Conservation (phyloP, 805 yeast species). For the Zygosaccharomyces rouxii region DNA sequence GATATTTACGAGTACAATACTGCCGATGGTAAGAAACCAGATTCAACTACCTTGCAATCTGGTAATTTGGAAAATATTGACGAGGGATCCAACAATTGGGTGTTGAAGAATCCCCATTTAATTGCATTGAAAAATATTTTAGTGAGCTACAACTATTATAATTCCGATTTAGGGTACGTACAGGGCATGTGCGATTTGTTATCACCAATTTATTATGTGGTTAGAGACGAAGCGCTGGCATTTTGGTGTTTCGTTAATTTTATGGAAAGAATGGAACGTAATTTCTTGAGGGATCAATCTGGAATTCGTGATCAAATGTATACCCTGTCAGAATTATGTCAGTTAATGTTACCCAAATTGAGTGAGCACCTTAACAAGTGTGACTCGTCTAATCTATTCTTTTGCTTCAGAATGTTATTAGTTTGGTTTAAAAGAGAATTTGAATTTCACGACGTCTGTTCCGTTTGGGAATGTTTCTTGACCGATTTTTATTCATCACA, state of each 20-base stretch:
- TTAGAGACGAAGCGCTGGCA: slow-evolving; percentile 68
- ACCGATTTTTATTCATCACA: slow-evolving; percentile 85
- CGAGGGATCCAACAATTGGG: slow-evolving; percentile 46
- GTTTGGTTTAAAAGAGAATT: slow-evolving; percentile 96
- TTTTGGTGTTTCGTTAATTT: slow-evolving; percentile 86
- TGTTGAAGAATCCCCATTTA: slow-evolving; percentile 72
- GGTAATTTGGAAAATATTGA: slow-evolving; percentile 29
- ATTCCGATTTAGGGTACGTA: slow-evolving; percentile 83
- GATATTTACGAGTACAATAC: slow-evolving; percentile 50
- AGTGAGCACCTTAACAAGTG: slow-evolving; percentile 80
- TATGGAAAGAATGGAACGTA: slow-evolving; percentile 94
- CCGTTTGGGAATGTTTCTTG: slow-evolving; percentile 90
- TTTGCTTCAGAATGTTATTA: slow-evolving; percentile 89
- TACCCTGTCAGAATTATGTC: slow-evolving; percentile 78
- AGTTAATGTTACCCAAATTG: slow-evolving; percentile 81
- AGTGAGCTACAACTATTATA: slow-evolving; percentile 80
- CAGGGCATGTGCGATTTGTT: slow-evolving; percentile 97
- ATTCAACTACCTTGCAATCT: slow-evolving; percentile 28
- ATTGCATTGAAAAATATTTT: slow-evolving; percentile 69
- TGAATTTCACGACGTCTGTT: slow-evolving; percentile 66
- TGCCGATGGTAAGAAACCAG: slow-evolving; percentile 39
- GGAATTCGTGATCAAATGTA: slow-evolving; percentile 91
- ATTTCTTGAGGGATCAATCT: slow-evolving; percentile 83
- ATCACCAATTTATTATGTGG: slow-evolving; percentile 70
- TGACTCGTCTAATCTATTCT: slow-evolving; percentile 85